Conservation (phyloP, 768 basidiomycete species). For the Postia placenta region DNA sequence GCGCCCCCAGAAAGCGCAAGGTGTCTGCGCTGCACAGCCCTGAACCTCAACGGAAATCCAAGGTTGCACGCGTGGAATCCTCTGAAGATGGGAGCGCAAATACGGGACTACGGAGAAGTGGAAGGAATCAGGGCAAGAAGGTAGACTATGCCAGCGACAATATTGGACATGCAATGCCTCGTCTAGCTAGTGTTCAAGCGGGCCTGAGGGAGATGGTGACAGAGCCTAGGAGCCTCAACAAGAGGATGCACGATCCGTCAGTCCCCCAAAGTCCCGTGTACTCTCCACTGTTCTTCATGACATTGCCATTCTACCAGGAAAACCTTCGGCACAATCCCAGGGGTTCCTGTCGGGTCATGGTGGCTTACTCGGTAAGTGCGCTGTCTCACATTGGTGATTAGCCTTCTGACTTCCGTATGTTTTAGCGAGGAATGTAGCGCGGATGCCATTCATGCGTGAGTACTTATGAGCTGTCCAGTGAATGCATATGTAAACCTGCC, state of each 20-base stretch:
- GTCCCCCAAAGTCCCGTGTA: too few species aligned
- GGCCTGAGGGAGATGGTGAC: slow-evolving; percentile 18
- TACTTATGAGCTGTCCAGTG: slow-evolving; percentile 1
- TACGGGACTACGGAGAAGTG: slow-evolving; percentile 63
- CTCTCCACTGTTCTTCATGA: too few species aligned
- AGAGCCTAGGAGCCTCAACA: slow-evolving; percentile 21
- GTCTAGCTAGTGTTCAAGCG: slow-evolving; percentile 9
- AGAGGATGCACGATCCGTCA: slow-evolving; percentile 45
- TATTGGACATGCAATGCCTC: slow-evolving; percentile 8
- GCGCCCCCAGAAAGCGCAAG: slow-evolving; percentile 22
- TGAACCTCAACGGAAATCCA: slow-evolving; percentile 8
- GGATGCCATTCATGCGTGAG: slow-evolving; percentile 84
- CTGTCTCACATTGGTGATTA: not conserved
- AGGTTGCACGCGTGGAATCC: slow-evolving; percentile 11
- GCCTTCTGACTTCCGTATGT: not conserved
- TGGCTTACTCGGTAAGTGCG: slow-evolving; percentile 56
- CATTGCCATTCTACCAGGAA: slow-evolving; percentile 41
- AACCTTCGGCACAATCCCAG: slow-evolving; percentile 76
- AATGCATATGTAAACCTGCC: not conserved
- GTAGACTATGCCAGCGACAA: slow-evolving; percentile 43
- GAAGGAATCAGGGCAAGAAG: slow-evolving; percentile 53
- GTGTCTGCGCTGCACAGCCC: slow-evolving; percentile 25
- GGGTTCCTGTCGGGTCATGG: slow-evolving; percentile 72
- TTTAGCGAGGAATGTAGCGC: slow-evolving; percentile 55
- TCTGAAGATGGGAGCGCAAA: slow-evolving; percentile 18